These are phyloP conservation scores for Myriosclerotinia curreyana DNA, from an alignment of 2,329 filamentous ascomycete species.

Conservation along the genomic window DNA sequence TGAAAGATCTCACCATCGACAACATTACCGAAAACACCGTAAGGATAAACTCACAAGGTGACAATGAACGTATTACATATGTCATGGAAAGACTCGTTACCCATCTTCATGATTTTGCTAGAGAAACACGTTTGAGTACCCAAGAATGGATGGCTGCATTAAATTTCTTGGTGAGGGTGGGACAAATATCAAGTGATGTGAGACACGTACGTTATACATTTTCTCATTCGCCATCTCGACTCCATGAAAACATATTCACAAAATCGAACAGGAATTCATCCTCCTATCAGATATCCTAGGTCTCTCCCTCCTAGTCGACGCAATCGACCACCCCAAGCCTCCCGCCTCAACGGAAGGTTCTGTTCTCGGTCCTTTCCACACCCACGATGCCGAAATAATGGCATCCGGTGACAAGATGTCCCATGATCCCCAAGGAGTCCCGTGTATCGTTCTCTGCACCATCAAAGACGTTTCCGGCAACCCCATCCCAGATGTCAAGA, in stretches of 20 bases:
- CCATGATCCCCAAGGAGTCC: conserved; percentile 65
- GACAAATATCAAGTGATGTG: conserved; percentile 71
- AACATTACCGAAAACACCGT: conserved; percentile 78
- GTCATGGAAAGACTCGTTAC: conserved; percentile 70
- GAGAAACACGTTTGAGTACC: conserved; percentile 72
- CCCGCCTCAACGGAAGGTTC: conserved; percentile 69
- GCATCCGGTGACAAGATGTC: conserved; percentile 60
- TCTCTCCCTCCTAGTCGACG: conserved; percentile 75
- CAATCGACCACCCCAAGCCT: conserved; percentile 80
- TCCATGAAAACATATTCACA: neutral
- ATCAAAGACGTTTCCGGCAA: conserved; percentile 61
- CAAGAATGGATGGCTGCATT: conserved; percentile 76
- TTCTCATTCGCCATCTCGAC: neutral
- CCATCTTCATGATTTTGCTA: conserved; percentile 78
- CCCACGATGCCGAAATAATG: conserved; percentile 65
- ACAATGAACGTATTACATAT: conserved; percentile 65
- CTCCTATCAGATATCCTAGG: conserved; percentile 77
- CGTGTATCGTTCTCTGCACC: conserved; percentile 70
- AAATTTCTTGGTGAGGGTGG: conserved; percentile 67
- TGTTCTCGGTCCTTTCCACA: conserved; percentile 80
- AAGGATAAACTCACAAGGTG: conserved; percentile 68
- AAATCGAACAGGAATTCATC: conserved; percentile 63
- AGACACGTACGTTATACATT: conserved; percentile 56
- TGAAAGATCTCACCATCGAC: conserved; percentile 72
- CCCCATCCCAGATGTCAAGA: conserved; percentile 62